These are phyloP conservation scores for Fraxinus platypoda DNA, from an alignment of 305 asterid species.

Conservation along the genomic window DNA sequence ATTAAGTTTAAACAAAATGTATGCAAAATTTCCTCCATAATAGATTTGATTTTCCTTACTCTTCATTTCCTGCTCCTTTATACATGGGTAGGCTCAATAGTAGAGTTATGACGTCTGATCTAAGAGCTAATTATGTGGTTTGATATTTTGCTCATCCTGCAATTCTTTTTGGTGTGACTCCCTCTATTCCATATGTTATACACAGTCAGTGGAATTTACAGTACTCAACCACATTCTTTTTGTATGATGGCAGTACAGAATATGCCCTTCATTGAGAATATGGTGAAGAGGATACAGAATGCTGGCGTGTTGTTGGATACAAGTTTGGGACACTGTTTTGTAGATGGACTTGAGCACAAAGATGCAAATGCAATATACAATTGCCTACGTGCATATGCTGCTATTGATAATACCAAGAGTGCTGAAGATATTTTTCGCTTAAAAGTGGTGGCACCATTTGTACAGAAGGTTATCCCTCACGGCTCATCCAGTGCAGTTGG, in stretches of 20 bases:
- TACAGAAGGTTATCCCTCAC: conserved; percentile 55
- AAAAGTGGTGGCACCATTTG: conserved; percentile 66
- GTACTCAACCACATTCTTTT: conserved; percentile 35
- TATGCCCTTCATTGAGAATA: conserved; percentile 92
- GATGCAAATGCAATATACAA: conserved; percentile 88
- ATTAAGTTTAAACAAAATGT: background rate
- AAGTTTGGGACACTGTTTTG: conserved; percentile 83
- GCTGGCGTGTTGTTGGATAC: conserved; percentile 78
- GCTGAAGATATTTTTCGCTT: conserved; percentile 89
- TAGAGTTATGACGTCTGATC: background rate
- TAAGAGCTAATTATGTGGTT: conserved; percentile 12
- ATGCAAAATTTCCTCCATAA: background rate
- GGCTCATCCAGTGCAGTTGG: conserved; percentile 41
- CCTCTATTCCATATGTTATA: background rate
- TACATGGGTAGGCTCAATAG: conserved; percentile 9
- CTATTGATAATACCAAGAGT: conserved; percentile 76
- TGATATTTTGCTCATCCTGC: conserved; percentile 2
- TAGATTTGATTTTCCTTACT: background rate
- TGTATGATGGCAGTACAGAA: conserved; percentile 67
- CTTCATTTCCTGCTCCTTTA: background rate
- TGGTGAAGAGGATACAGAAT: conserved; percentile 89
- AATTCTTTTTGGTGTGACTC: conserved; percentile 15
- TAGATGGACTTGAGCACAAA: conserved; percentile 82
- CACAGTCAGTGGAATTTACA: conserved; percentile 18
- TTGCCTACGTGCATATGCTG: conserved; percentile 96